Evolutionary conservation across 495 filamentous ascomycete genomes (phyloP).

Genomic region (Trichoderma parareesei): DNA sequence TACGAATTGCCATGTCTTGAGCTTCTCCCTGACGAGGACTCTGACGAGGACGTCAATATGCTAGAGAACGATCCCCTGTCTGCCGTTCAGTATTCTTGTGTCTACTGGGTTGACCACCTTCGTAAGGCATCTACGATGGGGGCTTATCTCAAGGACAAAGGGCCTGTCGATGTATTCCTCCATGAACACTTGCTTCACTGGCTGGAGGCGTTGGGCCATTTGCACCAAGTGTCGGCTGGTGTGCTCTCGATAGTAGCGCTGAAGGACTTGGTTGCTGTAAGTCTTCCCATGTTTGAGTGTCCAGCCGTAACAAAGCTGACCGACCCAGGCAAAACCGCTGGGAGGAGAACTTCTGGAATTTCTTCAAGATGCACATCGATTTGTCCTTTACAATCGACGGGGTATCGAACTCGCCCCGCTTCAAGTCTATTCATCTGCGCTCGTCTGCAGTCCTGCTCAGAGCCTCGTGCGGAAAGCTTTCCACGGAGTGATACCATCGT

Average conservation of each 20-base stretch:
- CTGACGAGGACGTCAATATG: no score
- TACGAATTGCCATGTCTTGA: background rate
- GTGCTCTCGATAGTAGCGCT: constrained; percentile 11
- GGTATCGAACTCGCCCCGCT: constrained; percentile 17
- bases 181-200: constrained; percentile 5
- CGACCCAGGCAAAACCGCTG: background rate
- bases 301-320: background rate
- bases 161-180: background rate
- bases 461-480: constrained; percentile 10
- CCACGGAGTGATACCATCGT: constrained; percentile 10
- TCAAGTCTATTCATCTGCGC: constrained; percentile 18
- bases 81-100: constrained; percentile 5
- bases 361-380: constrained; percentile 16
- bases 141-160: background rate
- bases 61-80: background rate
- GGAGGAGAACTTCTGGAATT: background rate
- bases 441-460: constrained; percentile 16
- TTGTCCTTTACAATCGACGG: constrained; percentile 14
- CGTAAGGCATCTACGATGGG: background rate
- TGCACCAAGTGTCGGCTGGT: background rate
- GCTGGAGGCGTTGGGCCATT: constrained; percentile 3
- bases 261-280: background rate
- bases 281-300: background rate
- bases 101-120: background rate
- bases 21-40: background rate